Evolutionary conservation across 192 early-diverging fungal species (phyloP).

Genomic region (Coemansia sp.): DNA sequence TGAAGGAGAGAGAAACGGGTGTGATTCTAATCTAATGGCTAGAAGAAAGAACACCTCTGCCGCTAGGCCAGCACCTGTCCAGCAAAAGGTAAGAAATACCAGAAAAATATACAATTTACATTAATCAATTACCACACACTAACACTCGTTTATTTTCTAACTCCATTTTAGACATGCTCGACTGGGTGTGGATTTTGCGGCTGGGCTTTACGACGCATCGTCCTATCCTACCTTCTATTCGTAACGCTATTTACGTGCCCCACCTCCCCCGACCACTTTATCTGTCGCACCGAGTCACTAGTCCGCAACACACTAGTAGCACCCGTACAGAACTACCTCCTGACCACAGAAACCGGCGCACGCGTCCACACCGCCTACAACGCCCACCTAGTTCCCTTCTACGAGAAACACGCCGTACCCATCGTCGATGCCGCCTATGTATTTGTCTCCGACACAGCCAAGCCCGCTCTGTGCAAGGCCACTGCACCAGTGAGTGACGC

Average conservation of each 20-base stretch:
- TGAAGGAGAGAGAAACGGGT: not conserved
- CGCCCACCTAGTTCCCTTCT: conserved; percentile 56
- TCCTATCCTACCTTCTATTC: conserved; percentile 36
- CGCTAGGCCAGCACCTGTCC: not conserved
- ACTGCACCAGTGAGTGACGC: conserved; percentile 30
- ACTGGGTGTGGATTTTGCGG: conserved; percentile 16
- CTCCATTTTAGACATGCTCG: conserved; percentile 9
- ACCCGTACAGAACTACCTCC: conserved; percentile 25
- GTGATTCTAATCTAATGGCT: not conserved
- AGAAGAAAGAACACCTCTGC: conserved; percentile 8
- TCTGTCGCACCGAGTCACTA: conserved; percentile 31
- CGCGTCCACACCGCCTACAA: conserved; percentile 47
- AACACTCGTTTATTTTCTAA: not conserved
- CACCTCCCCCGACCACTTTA: conserved; percentile 23
- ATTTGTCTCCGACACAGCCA: conserved; percentile 30
- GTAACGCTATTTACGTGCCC: conserved; percentile 49
- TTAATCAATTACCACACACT: not conserved
- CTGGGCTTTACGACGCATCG: conserved; percentile 28
- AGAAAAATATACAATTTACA: not conserved
- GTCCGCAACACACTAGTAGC: conserved; percentile 21
- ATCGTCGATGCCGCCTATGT: conserved; percentile 16
- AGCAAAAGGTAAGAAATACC: conserved; percentile 17
- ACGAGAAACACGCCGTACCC: conserved; percentile 43
- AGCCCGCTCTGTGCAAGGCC: conserved; percentile 27
- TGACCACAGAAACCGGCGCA: conserved; percentile 47